Percentiles rank a stretch among this genome's conserved stretches.
Conservation (phyloP, 768 basidiomycete species). For the Lyophyllum atratum region DNA sequence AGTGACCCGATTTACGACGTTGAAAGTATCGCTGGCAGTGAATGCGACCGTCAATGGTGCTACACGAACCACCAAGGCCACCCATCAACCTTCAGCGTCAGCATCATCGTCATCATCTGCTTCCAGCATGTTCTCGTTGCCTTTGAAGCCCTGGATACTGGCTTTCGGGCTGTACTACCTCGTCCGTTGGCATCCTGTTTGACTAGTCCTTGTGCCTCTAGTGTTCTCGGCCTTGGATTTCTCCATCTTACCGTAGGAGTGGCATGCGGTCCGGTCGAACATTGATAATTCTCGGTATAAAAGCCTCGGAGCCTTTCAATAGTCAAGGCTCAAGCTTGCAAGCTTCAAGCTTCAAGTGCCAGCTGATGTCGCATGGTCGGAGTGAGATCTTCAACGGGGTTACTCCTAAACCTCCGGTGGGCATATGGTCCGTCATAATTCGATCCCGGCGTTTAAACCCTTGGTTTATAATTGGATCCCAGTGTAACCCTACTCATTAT, state of each 20-base stretch:
- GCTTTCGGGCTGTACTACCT: conserved; percentile 22
- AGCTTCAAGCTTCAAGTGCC: neutral
- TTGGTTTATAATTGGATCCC: neutral
- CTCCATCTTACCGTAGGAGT: too few relatives aligned
- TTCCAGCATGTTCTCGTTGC: neutral
- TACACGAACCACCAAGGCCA: neutral
- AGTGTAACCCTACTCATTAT: neutral
- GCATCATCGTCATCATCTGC: conserved; percentile 10
- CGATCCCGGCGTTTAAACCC: neutral
- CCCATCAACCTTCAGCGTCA: conserved; percentile 1
- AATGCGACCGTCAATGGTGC: conserved; percentile 11
- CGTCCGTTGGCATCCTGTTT: neutral
- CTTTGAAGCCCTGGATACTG: neutral
- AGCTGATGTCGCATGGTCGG: too few relatives aligned
- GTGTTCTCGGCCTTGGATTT: neutral
- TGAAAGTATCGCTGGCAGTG: neutral
- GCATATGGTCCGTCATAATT: neutral
- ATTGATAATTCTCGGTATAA: neutral
- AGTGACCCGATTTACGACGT: neutral
- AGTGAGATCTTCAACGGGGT: too few relatives aligned
- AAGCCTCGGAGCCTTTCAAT: neutral
- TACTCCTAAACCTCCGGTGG: neutral
- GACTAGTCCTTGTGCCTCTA: neutral
- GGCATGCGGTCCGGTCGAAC: too few relatives aligned
- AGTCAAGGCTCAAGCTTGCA: neutral